Evolutionary conservation across 768 basidiomycete species (phyloP), one percentile per base, ranked within the genome.

Genomic region (Boletellus ananiceps): DNA sequence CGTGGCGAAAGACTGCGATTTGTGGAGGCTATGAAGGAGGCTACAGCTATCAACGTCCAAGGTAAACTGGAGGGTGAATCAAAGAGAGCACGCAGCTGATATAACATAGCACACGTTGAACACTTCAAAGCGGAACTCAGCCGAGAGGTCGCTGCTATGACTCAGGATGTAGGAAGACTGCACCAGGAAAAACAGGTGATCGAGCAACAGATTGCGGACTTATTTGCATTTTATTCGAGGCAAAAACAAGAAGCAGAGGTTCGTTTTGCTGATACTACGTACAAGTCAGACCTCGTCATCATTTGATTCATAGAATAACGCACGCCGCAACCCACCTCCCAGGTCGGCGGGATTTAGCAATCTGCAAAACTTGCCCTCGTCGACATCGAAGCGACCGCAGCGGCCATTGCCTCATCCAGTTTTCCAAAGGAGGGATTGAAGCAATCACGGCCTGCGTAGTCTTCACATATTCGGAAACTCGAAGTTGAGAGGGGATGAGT

Each of bases 21-120:
- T 58, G 88, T 93, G 5, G 92, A 94, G 59, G 90, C 92, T n/a
- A 94, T 93, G 91, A 88, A 88, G 63, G 87, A 92, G 57, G 92
- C 90, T 1, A 94, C 92, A 0, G 81, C 82, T 2, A 88, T 94
- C 57, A 93, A 93, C 55, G 82, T 94, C 2, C 84, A 88, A 64
- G 71, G 88, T 86, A 66, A 62, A 71, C 50, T 14, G 27, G 8
- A 31, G 40, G 32, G 40, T 7, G 4, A 3, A 37, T 37, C 15
- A 3, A 2, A 41, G 31, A 19, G n/a, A n/a, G 13, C 21, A 11
- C 23, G 29, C 19, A 13, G 15, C 55, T 59, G 40, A 57, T 44
- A 13, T 23, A 40, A 27, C 49, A 4, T 57, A 91, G 90, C 79
- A 19, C 91, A 93, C 56, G 84, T 94, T 41, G 88, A 92, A 56